phyloP scores from a whole-genome alignment of 768 basidiomycete genomes.

The Naganishia kalamii region DNA sequence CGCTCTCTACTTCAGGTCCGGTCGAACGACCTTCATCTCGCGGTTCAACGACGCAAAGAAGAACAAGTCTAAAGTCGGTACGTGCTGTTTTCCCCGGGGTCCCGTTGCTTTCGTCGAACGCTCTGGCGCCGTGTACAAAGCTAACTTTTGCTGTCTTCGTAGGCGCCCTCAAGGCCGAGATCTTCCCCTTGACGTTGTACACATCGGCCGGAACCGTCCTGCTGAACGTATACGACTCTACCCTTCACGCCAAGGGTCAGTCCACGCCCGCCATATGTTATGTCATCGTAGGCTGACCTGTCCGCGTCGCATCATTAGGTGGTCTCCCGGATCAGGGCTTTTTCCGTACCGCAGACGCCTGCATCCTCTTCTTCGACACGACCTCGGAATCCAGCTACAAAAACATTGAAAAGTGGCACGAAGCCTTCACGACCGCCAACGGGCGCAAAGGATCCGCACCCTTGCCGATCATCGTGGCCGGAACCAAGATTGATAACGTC shows the following conservation, averaged over 20 bases:
- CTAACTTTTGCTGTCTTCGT: background rate
- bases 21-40: constrained; percentile 24
- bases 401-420: constrained; percentile 28
- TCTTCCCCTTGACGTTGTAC: constrained; percentile 23
- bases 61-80: constrained; percentile 26
- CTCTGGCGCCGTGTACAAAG: background rate
- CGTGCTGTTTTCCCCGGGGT: background rate
- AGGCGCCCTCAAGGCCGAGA: constrained; percentile 29
- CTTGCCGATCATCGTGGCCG: constrained; percentile 28
- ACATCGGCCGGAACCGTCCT: constrained; percentile 26
- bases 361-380: constrained; percentile 27
- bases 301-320: background rate
- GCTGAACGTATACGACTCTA: constrained; percentile 28
- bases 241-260: constrained; percentile 28
- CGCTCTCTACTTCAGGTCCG: background rate
- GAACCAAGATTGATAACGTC: constrained; percentile 31
- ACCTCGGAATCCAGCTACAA: constrained; percentile 24
- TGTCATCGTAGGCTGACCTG: background rate
- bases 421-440: constrained; percentile 26
- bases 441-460: constrained; percentile 26
- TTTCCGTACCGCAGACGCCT: constrained; percentile 27
- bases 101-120: background rate
- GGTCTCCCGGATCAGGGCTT: constrained; percentile 29
- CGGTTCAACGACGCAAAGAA: constrained; percentile 22
- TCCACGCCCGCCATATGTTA: background rate